These are phyloP conservation scores for Geum urbanum DNA, from an alignment of 306 rosid genomes.

Conservation along the genomic window DNA sequence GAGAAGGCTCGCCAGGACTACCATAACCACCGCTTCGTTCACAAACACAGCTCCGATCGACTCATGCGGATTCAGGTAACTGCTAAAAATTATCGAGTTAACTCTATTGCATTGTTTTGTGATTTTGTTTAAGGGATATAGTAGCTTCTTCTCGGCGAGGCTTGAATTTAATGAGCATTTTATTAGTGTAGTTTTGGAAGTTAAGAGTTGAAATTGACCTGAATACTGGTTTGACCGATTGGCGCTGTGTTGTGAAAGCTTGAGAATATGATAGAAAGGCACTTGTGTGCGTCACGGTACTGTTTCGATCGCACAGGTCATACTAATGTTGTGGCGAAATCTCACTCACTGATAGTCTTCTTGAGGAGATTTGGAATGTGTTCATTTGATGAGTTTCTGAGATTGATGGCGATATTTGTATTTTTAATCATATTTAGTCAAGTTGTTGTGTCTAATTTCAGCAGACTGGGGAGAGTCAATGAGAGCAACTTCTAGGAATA, in stretches of 20 bases:
- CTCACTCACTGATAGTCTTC: too few relatives aligned
- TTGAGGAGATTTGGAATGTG: too few relatives aligned
- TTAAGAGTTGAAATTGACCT: slow-evolving; percentile 9
- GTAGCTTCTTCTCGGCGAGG: not conserved
- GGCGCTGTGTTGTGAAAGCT: not conserved
- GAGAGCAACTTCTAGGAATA: too few relatives aligned
- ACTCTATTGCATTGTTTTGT: not conserved
- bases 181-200: not conserved
- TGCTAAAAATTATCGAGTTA: not conserved
- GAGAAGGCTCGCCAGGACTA: slow-evolving; percentile 51
- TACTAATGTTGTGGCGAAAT: too few relatives aligned
- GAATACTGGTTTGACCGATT: slow-evolving; percentile 1
- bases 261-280: not conserved
- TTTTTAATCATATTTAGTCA: too few relatives aligned
- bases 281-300: not conserved
- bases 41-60: slow-evolving; percentile 71
- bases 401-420: too few relatives aligned
- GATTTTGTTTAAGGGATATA: not conserved
- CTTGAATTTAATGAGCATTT: not conserved
- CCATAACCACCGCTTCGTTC: slow-evolving; percentile 41
- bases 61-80: slow-evolving; percentile 78
- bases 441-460: too few relatives aligned
- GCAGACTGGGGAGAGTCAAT: too few relatives aligned
- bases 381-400: too few relatives aligned
- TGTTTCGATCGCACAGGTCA: not conserved